Conservation (phyloP, 768 basidiomycete genomes). For the Melanogaster broomeanus region DNA sequence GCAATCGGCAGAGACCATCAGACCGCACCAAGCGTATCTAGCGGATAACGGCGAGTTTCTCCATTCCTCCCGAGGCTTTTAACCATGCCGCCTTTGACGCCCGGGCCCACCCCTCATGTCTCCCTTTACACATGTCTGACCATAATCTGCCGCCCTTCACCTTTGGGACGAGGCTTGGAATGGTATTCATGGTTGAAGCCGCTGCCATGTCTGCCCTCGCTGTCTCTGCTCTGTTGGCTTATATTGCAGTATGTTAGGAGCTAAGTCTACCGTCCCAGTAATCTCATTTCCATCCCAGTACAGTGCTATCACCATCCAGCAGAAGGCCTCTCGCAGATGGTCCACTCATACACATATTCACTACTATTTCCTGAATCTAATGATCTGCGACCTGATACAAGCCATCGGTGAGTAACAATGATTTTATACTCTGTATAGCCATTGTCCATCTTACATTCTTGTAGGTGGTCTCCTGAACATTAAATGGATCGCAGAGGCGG, state of each 20-base stretch:
- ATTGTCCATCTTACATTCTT: background rate
- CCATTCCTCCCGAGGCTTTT: no score
- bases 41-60: no score
- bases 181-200: slow-evolving; percentile 32
- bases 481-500: slow-evolving; percentile 35
- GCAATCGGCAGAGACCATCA: no score
- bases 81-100: background rate
- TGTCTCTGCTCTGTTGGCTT: slow-evolving; percentile 27
- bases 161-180: slow-evolving; percentile 29
- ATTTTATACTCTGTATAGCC: background rate
- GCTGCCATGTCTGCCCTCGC: slow-evolving; percentile 32
- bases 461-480: slow-evolving; percentile 42
- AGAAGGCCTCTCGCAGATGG: slow-evolving; percentile 29
- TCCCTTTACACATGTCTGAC: background rate
- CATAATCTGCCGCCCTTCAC: slow-evolving; percentile 5
- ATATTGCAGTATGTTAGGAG: slow-evolving; percentile 27
- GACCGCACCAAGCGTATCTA: no score
- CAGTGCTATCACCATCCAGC: slow-evolving; percentile 25
- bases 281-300: slow-evolving; percentile 18
- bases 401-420: slow-evolving; percentile 28
- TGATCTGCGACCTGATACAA: slow-evolving; percentile 35
- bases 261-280: no score
- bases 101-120: background rate
- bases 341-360: slow-evolving; percentile 34
- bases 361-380: slow-evolving; percentile 34